These are phyloP conservation scores for Puya raimondii DNA, from an alignment of 176 grass and related monocot species.

Conservation along the genomic window DNA sequence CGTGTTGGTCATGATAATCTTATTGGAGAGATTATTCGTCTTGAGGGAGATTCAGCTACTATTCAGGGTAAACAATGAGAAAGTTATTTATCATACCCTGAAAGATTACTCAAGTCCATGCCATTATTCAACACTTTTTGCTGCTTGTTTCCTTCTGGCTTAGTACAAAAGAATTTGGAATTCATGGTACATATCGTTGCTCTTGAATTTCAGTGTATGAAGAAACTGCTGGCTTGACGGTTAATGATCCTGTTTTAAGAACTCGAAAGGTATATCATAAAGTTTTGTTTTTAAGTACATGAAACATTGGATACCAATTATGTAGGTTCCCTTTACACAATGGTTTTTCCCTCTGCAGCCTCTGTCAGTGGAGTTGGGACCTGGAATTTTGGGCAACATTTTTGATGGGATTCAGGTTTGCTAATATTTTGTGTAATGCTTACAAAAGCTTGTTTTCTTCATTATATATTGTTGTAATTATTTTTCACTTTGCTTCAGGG, in stretches of 20 bases:
- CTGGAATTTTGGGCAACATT: slow-evolving; percentile 87
- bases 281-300: not conserved
- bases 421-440: not conserved
- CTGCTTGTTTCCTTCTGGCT: not conserved
- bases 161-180: not conserved
- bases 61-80: slow-evolving; percentile 46
- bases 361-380: slow-evolving; percentile 73
- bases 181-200: slow-evolving; percentile 6
- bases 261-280: slow-evolving; percentile 37
- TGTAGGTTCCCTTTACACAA: not conserved
- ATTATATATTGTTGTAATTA: not conserved
- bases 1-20: slow-evolving; percentile 80
- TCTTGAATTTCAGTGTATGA: slow-evolving; percentile 55
- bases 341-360: slow-evolving; percentile 34
- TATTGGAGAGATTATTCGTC: slow-evolving; percentile 84
- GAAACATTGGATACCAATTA: not conserved
- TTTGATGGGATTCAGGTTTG: slow-evolving; percentile 91
- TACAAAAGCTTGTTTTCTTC: not conserved
- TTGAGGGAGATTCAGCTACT: slow-evolving; percentile 81
- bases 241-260: slow-evolving; percentile 75
- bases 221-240: slow-evolving; percentile 80
- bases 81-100: not conserved
- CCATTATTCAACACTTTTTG: not conserved
- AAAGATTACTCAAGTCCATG: not conserved
- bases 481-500: not conserved